Conservation (phyloP, 2,329 filamentous ascomycete genomes). For the Scortechinia acanthostroma region DNA sequence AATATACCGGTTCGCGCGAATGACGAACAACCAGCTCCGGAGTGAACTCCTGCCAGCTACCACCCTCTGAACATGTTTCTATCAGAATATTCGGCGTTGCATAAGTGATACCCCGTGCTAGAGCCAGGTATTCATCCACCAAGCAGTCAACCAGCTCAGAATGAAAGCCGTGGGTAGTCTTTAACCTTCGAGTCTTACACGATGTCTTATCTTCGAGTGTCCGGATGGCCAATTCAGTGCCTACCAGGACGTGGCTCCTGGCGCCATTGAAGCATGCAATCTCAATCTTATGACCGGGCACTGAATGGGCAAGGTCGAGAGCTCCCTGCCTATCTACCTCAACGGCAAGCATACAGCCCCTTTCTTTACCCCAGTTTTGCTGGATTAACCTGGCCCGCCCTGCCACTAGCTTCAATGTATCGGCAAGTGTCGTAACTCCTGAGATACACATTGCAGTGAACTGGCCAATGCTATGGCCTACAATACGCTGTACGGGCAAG, state of each 20-base stretch:
- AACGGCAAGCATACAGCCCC: conserved; percentile 20
- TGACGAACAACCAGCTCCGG: no score
- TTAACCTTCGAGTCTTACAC: not conserved
- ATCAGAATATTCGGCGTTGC: conserved; percentile 3
- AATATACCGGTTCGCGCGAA: conserved; percentile 7
- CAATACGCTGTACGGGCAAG: conserved; percentile 16
- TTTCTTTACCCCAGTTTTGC: conserved; percentile 17
- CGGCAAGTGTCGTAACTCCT: conserved; percentile 15
- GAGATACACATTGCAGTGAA: conserved; percentile 21
- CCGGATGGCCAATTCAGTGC: not conserved
- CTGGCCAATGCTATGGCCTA: conserved; percentile 28
- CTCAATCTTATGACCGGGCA: not conserved
- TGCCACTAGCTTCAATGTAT: conserved; percentile 17
- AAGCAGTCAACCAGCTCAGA: not conserved
- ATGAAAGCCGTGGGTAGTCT: not conserved
- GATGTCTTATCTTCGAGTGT: no score
- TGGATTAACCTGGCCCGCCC: conserved; percentile 18
- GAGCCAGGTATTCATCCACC: not conserved
- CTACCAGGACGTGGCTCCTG: not conserved
- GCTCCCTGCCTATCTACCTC: conserved; percentile 4
- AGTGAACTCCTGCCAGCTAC: no score
- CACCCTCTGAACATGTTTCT: no score
- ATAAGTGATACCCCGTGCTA: not conserved
- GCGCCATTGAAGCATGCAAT: not conserved
- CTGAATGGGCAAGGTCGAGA: no score